Percentiles rank a stretch among this genome's conserved stretches.
Evolutionary conservation across 2,329 filamentous ascomycete species (phyloP).

Genomic region (Colletotrichum sublineola): DNA sequence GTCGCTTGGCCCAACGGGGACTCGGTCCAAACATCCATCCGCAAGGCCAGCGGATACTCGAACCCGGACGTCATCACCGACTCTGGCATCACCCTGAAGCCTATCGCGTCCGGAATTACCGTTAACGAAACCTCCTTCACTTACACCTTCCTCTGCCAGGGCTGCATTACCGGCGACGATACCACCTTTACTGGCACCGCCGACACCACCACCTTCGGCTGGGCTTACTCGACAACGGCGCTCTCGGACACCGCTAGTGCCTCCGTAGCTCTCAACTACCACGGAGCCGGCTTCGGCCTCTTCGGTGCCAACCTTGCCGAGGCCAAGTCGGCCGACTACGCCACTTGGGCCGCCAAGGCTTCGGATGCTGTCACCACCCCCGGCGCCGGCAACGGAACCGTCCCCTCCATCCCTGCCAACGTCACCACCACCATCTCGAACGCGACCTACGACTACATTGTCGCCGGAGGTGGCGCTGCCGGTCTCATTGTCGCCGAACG

Average conservation of each 20-base stretch:
- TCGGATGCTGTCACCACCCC: conserved; percentile 45
- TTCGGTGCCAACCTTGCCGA: conserved; percentile 43
- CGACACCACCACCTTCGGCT: conserved; percentile 37
- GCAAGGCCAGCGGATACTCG: conserved; percentile 52
- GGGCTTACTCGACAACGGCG: conserved; percentile 40
- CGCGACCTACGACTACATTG: conserved; percentile 43
- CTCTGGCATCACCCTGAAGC: conserved; percentile 51
- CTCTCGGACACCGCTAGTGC: conserved; percentile 42
- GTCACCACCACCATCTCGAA: conserved; percentile 40
- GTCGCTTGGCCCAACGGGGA: conserved; percentile 59
- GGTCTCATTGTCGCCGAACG: conserved; percentile 41
- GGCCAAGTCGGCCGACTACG: conserved; percentile 44
- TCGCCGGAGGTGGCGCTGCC: conserved; percentile 42
- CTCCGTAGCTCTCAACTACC: conserved; percentile 43
- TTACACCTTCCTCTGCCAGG: conserved; percentile 63
- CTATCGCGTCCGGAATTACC: conserved; percentile 61
- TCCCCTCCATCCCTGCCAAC: conserved; percentile 27
- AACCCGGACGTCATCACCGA: conserved; percentile 56
- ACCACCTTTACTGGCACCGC: conserved; percentile 44
- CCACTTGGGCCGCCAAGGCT: conserved; percentile 43
- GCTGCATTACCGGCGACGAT: conserved; percentile 52
- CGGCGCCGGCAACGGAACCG: conserved; percentile 32
- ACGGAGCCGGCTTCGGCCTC: conserved; percentile 44
- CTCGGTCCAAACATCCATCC: conserved; percentile 48
- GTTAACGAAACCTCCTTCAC: conserved; percentile 62